phyloP scores from a whole-genome alignment of 805 yeast species.

The Candida oleophila region DNA sequence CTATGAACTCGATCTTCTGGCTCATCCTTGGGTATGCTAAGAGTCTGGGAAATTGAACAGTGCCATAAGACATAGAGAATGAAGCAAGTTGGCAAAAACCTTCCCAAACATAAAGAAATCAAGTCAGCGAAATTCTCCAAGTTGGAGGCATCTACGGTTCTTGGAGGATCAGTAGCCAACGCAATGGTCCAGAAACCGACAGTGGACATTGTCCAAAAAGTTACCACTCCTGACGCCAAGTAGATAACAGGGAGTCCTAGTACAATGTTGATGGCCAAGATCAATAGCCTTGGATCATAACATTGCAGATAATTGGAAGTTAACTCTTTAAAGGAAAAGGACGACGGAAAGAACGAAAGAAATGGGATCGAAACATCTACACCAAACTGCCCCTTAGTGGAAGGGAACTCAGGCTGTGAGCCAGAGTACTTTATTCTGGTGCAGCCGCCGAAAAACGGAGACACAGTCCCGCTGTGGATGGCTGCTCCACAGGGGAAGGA shows the following conservation, averaged over 20 bases:
- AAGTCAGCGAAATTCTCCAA: constrained; percentile 57
- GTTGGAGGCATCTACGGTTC: constrained; percentile 51
- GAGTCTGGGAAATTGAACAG: constrained; percentile 50
- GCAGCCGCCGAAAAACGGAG: constrained; percentile 78
- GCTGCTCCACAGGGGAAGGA: constrained; percentile 90
- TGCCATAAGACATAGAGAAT: constrained; percentile 71
- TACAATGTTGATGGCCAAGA: constrained; percentile 57
- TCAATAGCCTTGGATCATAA: constrained; percentile 62
- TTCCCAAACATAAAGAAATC: constrained; percentile 66
- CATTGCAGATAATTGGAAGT: constrained; percentile 48
- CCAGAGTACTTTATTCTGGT: constrained; percentile 63
- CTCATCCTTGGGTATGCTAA: constrained; percentile 15
- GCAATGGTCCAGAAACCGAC: constrained; percentile 85
- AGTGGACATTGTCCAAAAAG: constrained; percentile 57
- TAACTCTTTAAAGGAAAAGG: constrained; percentile 58
- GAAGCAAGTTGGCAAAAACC: constrained; percentile 74
- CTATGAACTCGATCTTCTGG: background rate
- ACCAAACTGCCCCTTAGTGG: constrained; percentile 50
- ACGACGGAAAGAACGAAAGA: constrained; percentile 71
- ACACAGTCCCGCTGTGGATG: constrained; percentile 76
- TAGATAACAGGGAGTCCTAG: constrained; percentile 64
- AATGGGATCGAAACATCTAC: constrained; percentile 58
- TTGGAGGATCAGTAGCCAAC: constrained; percentile 78
- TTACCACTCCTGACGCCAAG: constrained; percentile 40
- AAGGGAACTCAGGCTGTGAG: constrained; percentile 43